These are phyloP conservation scores for Aspergillus fructus DNA, from an alignment of 2,329 filamentous ascomycete genomes.

Conservation along the genomic window DNA sequence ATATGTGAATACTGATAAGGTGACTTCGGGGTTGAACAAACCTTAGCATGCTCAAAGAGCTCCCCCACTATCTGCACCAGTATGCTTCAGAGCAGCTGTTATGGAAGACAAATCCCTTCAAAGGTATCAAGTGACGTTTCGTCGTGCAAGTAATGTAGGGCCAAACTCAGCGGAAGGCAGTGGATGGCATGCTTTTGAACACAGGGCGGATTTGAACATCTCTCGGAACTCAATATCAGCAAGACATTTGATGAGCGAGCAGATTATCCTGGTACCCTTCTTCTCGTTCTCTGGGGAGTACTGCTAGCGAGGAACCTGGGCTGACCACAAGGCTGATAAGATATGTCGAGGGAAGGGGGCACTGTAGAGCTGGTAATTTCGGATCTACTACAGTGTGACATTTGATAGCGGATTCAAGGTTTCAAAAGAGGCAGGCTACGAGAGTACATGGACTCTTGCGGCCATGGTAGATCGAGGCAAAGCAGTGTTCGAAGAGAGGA, in stretches of 20 bases:
- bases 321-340: background rate
- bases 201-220: constrained; percentile 18
- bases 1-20: background rate
- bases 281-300: background rate
- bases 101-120: background rate
- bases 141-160: constrained; percentile 15
- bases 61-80: constrained; percentile 3
- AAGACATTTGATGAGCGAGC: background rate
- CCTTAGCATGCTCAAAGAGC: constrained; percentile 14
- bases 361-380: background rate
- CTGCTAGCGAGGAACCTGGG: background rate
- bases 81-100: background rate
- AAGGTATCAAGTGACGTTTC: constrained; percentile 3
- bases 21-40: constrained; percentile 3
- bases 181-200: constrained; percentile 21
- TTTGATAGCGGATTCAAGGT: background rate
- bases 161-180: constrained; percentile 15
- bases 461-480: background rate
- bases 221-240: constrained; percentile 3
- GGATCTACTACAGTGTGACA: background rate
- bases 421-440: background rate
- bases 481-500: background rate
- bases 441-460: background rate
- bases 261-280: background rate
- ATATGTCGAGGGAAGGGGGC: background rate